A percentile compares a stretch with the other conserved stretches of the same genome.
phyloP scores from a whole-genome alignment of 768 basidiomycete species.

The Leucogyrophana mollusca region DNA sequence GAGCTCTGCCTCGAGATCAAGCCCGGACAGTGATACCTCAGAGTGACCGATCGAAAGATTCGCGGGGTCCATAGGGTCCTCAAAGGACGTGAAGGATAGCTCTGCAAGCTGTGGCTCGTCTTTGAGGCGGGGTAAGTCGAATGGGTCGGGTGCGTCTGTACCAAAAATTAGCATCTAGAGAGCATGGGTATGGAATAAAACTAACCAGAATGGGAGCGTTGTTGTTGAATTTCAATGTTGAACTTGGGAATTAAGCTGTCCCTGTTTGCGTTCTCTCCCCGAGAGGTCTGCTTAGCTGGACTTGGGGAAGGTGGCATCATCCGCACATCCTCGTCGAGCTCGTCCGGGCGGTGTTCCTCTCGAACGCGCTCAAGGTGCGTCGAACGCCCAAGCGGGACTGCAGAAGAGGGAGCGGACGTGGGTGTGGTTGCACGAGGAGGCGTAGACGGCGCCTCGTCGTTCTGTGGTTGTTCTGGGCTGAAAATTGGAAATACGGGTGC shows the following conservation, averaged over 20 bases:
- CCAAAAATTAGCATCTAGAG: background rate
- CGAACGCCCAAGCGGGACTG: conserved; percentile 35
- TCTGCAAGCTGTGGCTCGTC: conserved; percentile 22
- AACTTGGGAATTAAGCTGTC: conserved; percentile 37
- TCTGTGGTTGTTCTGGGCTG: conserved; percentile 12
- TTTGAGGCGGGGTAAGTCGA: conserved; percentile 16
- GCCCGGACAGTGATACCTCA: conserved; percentile 32
- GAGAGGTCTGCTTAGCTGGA: conserved; percentile 31
- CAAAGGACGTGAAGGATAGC: conserved; percentile 25
- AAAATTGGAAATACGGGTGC: conserved; percentile 40
- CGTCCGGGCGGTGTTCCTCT: conserved; percentile 22
- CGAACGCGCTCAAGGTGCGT: conserved; percentile 36
- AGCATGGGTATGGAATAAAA: conserved; percentile 1
- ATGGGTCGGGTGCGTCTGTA: conserved; percentile 21
- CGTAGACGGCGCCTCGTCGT: conserved; percentile 18
- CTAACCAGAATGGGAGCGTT: conserved; percentile 15
- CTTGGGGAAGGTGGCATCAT: conserved; percentile 52
- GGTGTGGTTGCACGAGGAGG: conserved; percentile 17
- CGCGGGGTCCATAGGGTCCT: conserved; percentile 27
- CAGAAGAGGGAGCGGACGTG: conserved; percentile 20
- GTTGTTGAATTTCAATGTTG: conserved; percentile 18
- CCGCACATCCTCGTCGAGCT: conserved; percentile 38
- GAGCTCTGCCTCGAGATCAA: conserved; percentile 31
- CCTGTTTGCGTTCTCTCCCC: conserved; percentile 15
- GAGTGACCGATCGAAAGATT: conserved; percentile 36